phyloP scores from a whole-genome alignment of 805 yeast species.

The Candida coquimbonensis region DNA sequence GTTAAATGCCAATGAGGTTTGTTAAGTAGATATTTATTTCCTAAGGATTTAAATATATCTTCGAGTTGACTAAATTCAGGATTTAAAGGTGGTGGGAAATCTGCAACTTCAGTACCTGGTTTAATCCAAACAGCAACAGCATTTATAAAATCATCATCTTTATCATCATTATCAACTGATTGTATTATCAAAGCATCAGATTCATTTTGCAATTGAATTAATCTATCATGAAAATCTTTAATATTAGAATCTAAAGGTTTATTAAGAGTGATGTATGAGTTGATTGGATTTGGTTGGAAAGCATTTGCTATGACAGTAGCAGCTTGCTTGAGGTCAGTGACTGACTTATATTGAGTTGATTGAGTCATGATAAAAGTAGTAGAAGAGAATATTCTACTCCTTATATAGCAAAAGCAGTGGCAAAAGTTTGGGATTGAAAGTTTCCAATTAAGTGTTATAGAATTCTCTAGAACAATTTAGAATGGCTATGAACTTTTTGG shows the following conservation, averaged over 20 bases:
- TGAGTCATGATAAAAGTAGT: no score
- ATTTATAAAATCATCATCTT: not conserved
- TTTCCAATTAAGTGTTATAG: no score
- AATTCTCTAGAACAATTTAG: no score
- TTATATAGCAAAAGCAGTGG: no score
- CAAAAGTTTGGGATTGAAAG: no score
- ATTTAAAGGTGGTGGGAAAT: slow-evolving; percentile 4
- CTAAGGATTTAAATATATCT: not conserved
- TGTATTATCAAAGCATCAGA: slow-evolving; percentile 9
- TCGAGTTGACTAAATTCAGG: slow-evolving; percentile 5
- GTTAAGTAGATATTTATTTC: slow-evolving; percentile 1
- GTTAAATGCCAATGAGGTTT: slow-evolving; percentile 9
- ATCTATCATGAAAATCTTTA: slow-evolving; percentile 10
- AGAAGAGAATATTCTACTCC: no score
- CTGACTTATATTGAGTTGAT: not conserved
- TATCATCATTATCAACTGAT: not conserved
- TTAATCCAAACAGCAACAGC: slow-evolving; percentile 20
- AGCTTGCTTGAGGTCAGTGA: slow-evolving; percentile 8
- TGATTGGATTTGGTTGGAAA: slow-evolving; percentile 14
- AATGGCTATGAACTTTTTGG: no score
- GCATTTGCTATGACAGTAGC: slow-evolving; percentile 16
- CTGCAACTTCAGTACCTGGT: slow-evolving; percentile 6
- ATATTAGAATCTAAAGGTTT: slow-evolving; percentile 11
- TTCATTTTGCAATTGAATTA: slow-evolving; percentile 9
- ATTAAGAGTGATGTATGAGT: slow-evolving; percentile 11